Conservation (phyloP, 345 rosid species). For the Salix koriyanagi region DNA sequence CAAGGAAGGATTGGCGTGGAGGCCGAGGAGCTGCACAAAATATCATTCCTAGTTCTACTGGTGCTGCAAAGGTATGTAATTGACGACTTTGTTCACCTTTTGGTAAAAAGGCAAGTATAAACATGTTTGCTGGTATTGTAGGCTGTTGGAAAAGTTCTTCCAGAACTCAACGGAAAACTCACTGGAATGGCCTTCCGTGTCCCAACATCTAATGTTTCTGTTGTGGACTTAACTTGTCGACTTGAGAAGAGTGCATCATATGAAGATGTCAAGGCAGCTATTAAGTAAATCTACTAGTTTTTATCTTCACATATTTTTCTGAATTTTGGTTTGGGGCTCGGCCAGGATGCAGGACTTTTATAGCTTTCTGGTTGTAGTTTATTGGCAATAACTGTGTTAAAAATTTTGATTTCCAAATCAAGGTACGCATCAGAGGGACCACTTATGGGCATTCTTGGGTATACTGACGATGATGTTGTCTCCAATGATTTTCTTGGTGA, state of each 20-base stretch:
- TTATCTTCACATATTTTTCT: background rate
- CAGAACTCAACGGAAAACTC: constrained; percentile 92
- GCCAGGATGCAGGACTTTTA: background rate
- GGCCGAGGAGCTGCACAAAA: constrained; percentile 98
- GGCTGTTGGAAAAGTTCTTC: constrained; percentile 99
- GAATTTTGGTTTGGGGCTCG: background rate
- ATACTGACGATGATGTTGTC: constrained; percentile 95
- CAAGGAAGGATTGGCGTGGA: constrained; percentile 99
- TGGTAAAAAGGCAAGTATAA: background rate
- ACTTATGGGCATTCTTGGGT: constrained; percentile 87
- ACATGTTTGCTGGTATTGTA: constrained; percentile 11
- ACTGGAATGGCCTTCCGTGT: constrained; percentile 99
- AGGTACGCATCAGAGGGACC: constrained; percentile 95
- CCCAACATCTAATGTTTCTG: constrained; percentile 93
- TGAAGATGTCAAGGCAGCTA: constrained; percentile 89
- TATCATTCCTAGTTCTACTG: constrained; percentile 98
- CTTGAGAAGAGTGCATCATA: constrained; percentile 90
- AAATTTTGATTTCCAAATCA: constrained; percentile 5
- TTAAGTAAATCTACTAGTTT: constrained; percentile 47
- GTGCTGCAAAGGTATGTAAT: constrained; percentile 85
- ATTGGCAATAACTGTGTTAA: background rate
- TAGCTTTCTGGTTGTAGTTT: background rate
- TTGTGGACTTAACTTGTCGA: constrained; percentile 96
- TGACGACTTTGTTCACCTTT: background rate
- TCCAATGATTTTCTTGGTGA: constrained; percentile 91